A percentile compares a stretch with the other conserved stretches of the same genome.
phyloP scores from a whole-genome alignment of 1,284 basidiomycete genomes.

The Puccinia hordei region DNA sequence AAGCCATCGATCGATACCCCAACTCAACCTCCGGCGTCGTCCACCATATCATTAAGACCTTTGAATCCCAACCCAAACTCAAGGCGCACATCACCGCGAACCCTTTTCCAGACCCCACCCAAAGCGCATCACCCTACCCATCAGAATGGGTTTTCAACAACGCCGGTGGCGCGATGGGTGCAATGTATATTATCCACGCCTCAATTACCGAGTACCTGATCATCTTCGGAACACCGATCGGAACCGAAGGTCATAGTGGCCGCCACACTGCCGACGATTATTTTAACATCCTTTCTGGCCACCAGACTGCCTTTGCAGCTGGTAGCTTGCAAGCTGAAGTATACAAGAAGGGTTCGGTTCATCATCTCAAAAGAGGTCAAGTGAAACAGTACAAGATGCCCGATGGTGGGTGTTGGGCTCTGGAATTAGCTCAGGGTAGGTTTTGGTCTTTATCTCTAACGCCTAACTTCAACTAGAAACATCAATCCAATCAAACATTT shows the following conservation, averaged over 20 bases:
- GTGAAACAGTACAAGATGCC: conserved; percentile 98
- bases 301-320: conserved; percentile 85
- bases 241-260: conserved; percentile 93
- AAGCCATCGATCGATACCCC: conserved; percentile 69
- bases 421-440: conserved; percentile 84
- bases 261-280: conserved; percentile 95
- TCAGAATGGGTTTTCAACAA: conserved; percentile 95
- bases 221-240: conserved; percentile 92
- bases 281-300: conserved; percentile 90
- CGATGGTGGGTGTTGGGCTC: conserved; percentile 80
- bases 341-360: conserved; percentile 80
- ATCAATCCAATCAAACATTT: too few relatives aligned
- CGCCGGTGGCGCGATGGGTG: conserved; percentile 94
- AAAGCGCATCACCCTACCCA: conserved; percentile 2
- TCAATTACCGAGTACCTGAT: conserved; percentile 66
- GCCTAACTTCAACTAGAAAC: neutral
- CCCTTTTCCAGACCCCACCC: conserved; percentile 8
- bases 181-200: conserved; percentile 95
- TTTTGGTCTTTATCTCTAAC: conserved; percentile 58
- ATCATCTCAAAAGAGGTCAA: conserved; percentile 76
- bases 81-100: conserved; percentile 7
- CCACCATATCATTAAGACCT: conserved; percentile 72
- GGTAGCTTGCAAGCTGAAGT: conserved; percentile 79
- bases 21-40: conserved; percentile 71
- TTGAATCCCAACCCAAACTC: conserved; percentile 58